Evolutionary conservation across 208 protist genomes (phyloP), one percentile per base, ranked within the genome.

Genomic region (Leishmania tarentolae): DNA sequence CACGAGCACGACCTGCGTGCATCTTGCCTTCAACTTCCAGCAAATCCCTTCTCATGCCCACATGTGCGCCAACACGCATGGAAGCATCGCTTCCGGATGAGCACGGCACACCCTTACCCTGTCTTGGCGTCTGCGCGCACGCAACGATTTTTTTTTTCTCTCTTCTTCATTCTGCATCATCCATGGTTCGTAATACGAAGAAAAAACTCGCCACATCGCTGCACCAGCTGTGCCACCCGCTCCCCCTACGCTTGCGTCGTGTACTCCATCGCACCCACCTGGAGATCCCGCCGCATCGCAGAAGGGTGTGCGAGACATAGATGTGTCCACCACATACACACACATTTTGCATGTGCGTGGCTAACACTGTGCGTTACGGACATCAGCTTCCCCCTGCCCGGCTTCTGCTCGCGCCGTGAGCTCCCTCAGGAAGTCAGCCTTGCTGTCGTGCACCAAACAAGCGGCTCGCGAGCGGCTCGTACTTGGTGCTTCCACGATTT

Each of bases 371-470:
- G 28, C 40, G 44, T 35, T 31, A 11, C 5, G 19, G 46, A 11
- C 50, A 11, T 15, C n/a, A 2, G 24, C 56, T 35, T 68, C 56
- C 11, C 56, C 74, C 37, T 59, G 21, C 31, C 24, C 74, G 8
- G 56, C 56, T 24, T 15, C 2, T 7, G 35, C 74, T 5, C 81
- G 81, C 70, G 31, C 46, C 35, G 28, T 73, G 17, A 84, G 76
- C 70, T 84, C 81, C 3, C 31, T 57, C 17, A 76, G 56, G 19
- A 84, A 28, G 21, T 40, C n/a, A 1, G 21, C 71, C 69, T 70
- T 31, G 17, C 24, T 46, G 24, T 35, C 28, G 70, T 77, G 73
- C 15, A 17, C 19, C 69, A 84, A 42, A 19, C 37, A 76, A 17
- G 81, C 81, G 2, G 75, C n/a, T n/a, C 56, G 52, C 11, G 42